Percentiles rank a stretch among this genome's conserved stretches.
Evolutionary conservation across 2,329 filamentous ascomycete species (phyloP).

Genomic region (Massarina eburnea): DNA sequence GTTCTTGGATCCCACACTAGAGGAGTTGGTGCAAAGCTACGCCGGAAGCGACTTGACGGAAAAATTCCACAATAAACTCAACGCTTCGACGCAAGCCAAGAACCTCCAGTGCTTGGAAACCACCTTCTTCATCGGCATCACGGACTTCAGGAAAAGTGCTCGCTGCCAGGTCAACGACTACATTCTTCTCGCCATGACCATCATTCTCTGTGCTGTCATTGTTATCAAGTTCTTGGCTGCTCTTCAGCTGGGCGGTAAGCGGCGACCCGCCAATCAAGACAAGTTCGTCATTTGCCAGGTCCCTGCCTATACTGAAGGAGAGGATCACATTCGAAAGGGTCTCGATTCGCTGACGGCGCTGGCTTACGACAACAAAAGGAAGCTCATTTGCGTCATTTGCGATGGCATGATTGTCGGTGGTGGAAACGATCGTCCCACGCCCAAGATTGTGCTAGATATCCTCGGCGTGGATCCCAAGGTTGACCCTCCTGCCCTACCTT

Average conservation of each 20-base stretch:
- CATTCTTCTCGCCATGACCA: conserved; percentile 82
- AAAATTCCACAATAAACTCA: conserved; percentile 61
- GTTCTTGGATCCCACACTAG: conserved; percentile 72
- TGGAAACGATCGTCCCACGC: conserved; percentile 94
- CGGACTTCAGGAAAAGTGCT: conserved; percentile 78
- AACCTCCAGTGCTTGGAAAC: conserved; percentile 81
- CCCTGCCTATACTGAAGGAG: conserved; percentile 95
- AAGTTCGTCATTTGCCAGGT: conserved; percentile 99
- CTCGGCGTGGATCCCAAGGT: conserved; percentile 96
- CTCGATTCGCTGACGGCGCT: conserved; percentile 92
- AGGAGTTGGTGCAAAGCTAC: conserved; percentile 70
- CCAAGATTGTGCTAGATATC: conserved; percentile 96
- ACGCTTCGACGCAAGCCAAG: conserved; percentile 59
- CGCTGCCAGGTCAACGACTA: conserved; percentile 89
- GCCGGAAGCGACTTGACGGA: conserved; percentile 77
- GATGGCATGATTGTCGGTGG: conserved; percentile 96
- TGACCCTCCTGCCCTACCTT: conserved; percentile 89
- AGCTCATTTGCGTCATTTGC: conserved; percentile 93
- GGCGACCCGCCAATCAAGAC: conserved; percentile 85
- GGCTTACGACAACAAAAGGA: conserved; percentile 97
- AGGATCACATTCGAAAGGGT: conserved; percentile 90
- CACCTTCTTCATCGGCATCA: conserved; percentile 77
- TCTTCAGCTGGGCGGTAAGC: conserved; percentile 89
- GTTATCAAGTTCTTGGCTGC: conserved; percentile 87
- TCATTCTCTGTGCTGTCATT: conserved; percentile 79